Evolutionary conservation across 495 filamentous ascomycete species (phyloP), one percentile per base, ranked within the genome.

Genomic region (Xylaria bambusicola): DNA sequence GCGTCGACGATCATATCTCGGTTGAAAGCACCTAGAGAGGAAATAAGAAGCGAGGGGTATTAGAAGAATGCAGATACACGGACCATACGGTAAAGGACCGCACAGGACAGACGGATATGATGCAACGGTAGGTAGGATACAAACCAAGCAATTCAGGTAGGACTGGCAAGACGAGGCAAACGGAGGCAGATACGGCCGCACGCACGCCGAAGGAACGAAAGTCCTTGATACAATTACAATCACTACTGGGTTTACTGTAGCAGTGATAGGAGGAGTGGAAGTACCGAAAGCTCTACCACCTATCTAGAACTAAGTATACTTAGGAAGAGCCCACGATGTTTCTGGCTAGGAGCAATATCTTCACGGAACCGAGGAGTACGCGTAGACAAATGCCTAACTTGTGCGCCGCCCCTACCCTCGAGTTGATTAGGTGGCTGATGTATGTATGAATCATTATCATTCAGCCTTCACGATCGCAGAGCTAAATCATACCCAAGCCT

Each of bases 131-230:
- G 51, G 35, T n/a, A n/a, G n/a, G n/a, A n/a, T n/a, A 54, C 42
- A 27, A 33, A 6, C 10, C 3, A 41, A 50, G 2, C 5, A 50
- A 12, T 3, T 35, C n/a, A 24, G 18, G 50, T 52, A 52, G 50
- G 50, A 52, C 50, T 54, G 44, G 52, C 38, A 26, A 47, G 29
- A 36, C 53, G 40, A 36, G 31, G 53, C 27, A 45, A 27, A 35
- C 20, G 26, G 46, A 38, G 41, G 41, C 40, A 13, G 27, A 12
- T 26, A 45, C 10, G n/a, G 17, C 17, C 26, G 18, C n/a, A 23
- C 52, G 40, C 52, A 45, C n/a, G 18, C 6, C 40, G 38, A 23
- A 18, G 18, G 29, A 26, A 36, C 41, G 41, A 47, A 6, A 33
- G 26, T 35, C 52, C 38, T 31, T 31, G 26, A 55, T 55, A 45